Evolutionary conservation across 78 protist genomes (phyloP), one percentile per base, ranked within the genome.

Genomic region (Dictyostelium firmibasis): DNA sequence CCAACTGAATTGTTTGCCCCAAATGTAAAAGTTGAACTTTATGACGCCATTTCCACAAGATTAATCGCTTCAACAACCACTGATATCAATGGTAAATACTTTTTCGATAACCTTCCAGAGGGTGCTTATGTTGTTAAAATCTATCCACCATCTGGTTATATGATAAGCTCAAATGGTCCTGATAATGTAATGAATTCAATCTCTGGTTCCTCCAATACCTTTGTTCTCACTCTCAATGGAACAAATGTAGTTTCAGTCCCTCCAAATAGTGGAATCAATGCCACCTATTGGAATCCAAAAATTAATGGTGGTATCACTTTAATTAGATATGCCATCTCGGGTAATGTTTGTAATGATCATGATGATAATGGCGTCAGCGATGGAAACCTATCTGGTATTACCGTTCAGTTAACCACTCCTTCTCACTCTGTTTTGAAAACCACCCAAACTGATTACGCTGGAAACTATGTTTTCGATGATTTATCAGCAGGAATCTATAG

Each of bases 241-340:
- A 14, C 44, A 1, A 25, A 43, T 9, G 18, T 82, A 18, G 64
- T 47, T 14, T 3, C 33, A 4, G 81, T 75, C 6, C 41, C 33
- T 29, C 27, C 74, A 16, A 33, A 31, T 31, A 16, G 25, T n/a
- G 31, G 31, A n/a, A 31, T 60, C 2, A 82, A 82, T 57, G 86
- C 86, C 18, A 82, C 86, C 18, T 60, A 44, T 82, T 82, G 86
- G 86, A 60, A 82, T 57, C 86, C 86, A 50, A 50, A 50, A 14
- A n/a, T 82, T 11, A 82, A 57, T 57, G 50, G 38, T 57, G 86
- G 75, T 57, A 27, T 82, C 14, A 82, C 75, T 60, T 13, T 44
- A 57, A 16, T 57, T 18, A 18, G 20, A 35, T 38, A 81, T 81
- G 60, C 44, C 9, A 44, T 57, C 35, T 25, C 72, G 8, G 86